phyloP scores from a whole-genome alignment of 2,329 filamentous ascomycete species.

The Aspergillus phoenicis region DNA sequence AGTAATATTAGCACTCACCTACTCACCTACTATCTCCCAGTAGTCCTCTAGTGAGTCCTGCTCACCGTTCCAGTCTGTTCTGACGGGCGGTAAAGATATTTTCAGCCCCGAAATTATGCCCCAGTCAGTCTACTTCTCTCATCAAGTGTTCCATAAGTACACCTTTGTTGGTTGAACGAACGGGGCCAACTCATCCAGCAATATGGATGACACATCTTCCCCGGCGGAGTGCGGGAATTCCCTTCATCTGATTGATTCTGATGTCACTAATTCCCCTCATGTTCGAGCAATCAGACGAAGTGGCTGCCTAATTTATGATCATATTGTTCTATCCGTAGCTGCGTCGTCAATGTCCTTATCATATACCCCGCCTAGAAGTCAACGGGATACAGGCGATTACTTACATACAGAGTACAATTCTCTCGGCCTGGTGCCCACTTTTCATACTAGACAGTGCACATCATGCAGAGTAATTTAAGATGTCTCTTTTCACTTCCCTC shows the following conservation, averaged over 20 bases:
- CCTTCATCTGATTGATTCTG: background rate
- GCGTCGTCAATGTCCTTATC: background rate
- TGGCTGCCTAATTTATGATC: background rate
- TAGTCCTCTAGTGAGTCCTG: too few species aligned
- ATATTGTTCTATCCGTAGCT: background rate
- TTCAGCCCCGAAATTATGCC: background rate
- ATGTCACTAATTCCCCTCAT: background rate
- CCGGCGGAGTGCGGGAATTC: background rate
- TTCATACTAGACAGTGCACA: background rate
- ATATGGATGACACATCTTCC: background rate
- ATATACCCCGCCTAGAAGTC: background rate
- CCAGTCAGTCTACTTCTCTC: too few species aligned
- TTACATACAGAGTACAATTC: background rate
- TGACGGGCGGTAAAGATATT: conserved; percentile 4
- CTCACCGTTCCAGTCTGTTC: too few species aligned
- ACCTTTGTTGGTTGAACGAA: background rate
- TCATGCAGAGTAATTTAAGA: background rate
- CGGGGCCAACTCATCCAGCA: background rate
- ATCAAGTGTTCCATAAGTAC: too few species aligned
- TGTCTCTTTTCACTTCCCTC: background rate
- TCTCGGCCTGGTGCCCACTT: background rate
- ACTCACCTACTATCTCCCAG: too few species aligned
- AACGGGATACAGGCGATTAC: background rate
- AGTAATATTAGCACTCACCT: background rate
- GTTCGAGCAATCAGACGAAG: background rate